Evolutionary conservation across 164 flowering plant species (phyloP), one percentile per base, ranked within the genome.

Genomic region (Sedum album): DNA sequence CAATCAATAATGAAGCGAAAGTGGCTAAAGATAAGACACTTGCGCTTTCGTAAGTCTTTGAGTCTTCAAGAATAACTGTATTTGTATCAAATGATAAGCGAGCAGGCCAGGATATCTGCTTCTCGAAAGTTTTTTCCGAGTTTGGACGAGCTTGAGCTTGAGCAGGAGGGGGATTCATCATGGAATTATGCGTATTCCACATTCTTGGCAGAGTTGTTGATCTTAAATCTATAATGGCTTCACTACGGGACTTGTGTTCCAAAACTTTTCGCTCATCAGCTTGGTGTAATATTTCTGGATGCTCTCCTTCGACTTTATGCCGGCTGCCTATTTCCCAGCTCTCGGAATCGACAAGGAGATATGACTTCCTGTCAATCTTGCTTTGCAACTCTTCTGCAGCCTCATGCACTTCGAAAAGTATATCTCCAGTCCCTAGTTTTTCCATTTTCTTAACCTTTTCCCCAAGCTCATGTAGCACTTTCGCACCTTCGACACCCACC

Each of bases 371-470:
- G 69, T 95, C 99, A n/a, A 95, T 77, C 73, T 86, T 89, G 70
- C 75, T 79, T 66, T 90, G 97, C 78, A 92, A 75, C 68, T 83
- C 89, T 71, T 88, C 97, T 23, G 96, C 99, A 60, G 97, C 99
- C 17, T 82, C 79, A 28, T 83, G 96, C 17, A 92, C 93, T 72
- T 85, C 83, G 21, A 69, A 72, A 2, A 88, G 84, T 5, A 95
- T 79, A 77, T 85, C 84, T 5, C 38, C 82, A 1, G 80, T 62
- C 55, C 79, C 76, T 72, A 92, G 55, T 80, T 84, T 88, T 77
- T 88, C 97, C 97, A 95, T 84, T 51, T 66, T 83, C 72, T 90
- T 82, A 9, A 95, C 80, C 74, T 89, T 95, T 75, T 70, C 78
- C n/a, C 94, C 97, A 62, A 95, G 81, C 69, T 84, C 86, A 25